phyloP scores from a whole-genome alignment of 2,329 filamentous ascomycete genomes.

The Ophiocordyceps camponoti-saundersi region DNA sequence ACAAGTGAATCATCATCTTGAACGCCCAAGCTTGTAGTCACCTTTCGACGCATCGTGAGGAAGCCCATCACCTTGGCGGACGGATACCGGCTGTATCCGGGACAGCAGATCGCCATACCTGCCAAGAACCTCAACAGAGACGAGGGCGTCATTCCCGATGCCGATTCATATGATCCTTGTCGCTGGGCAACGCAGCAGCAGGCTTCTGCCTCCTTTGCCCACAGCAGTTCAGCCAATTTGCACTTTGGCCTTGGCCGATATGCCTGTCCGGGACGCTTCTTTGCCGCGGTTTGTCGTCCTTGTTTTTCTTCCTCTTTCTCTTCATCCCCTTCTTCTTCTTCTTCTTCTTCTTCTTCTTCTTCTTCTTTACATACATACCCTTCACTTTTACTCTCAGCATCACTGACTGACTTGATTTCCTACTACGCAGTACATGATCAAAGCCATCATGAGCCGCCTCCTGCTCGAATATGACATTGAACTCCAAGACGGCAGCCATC shows the following conservation, averaged over 20 bases:
- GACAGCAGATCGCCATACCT: constrained; percentile 4
- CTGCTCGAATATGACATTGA: constrained; percentile 5
- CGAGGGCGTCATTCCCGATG: constrained; percentile 1
- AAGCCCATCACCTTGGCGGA: constrained; percentile 4
- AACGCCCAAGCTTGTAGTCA: constrained; percentile 1
- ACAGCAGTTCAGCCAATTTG: constrained; percentile 5
- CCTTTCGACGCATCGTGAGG: constrained; percentile 4
- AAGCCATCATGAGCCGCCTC: constrained; percentile 4
- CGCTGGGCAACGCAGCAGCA: constrained; percentile 2
- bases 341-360: no score
- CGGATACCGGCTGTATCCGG: constrained; percentile 2
- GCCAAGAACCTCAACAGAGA: constrained; percentile 4
- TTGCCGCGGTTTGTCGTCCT: constrained; percentile 3
- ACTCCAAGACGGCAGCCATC: constrained; percentile 1
- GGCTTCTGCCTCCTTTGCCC: constrained; percentile 1
- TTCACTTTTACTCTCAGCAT: no score
- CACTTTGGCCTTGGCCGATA: constrained; percentile 6
- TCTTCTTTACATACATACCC: no score
- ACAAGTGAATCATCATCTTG: background rate
- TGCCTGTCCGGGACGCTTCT: constrained; percentile 6
- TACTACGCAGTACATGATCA: constrained; percentile 4
- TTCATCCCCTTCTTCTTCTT: no score
- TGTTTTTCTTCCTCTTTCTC: background rate
- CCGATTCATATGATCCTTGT: constrained; percentile 1
- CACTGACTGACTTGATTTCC: background rate